These are phyloP conservation scores for Geotrichum aggregatum DNA, from an alignment of 1,139 yeast species.

Conservation along the genomic window DNA sequence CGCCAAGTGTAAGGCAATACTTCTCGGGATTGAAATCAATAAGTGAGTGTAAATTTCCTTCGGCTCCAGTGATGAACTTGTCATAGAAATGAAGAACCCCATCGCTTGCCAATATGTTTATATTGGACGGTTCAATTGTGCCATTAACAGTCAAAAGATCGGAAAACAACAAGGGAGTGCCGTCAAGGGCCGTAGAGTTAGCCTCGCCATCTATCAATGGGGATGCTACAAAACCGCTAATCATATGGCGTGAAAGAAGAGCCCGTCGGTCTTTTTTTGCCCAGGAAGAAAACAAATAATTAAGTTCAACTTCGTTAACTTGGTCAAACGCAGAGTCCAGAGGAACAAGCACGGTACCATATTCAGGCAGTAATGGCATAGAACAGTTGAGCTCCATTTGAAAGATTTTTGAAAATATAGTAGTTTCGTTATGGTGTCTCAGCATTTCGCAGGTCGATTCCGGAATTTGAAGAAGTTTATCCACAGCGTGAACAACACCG, in stretches of 20 bases:
- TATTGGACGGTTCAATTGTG: constrained; percentile 34
- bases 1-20: constrained; percentile 66
- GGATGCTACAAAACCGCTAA: constrained; percentile 27
- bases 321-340: constrained; percentile 40
- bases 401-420: constrained; percentile 29
- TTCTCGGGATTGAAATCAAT: constrained; percentile 60
- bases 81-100: constrained; percentile 62
- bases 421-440: constrained; percentile 27
- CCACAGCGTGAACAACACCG: constrained; percentile 72
- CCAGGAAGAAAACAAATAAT: constrained; percentile 43
- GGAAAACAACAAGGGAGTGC: constrained; percentile 26
- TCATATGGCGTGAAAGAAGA: constrained; percentile 40
- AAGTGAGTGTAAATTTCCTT: constrained; percentile 18
- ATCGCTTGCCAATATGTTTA: constrained; percentile 51
- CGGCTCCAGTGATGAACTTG: constrained; percentile 28
- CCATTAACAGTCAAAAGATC: constrained; percentile 27
- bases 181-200: constrained; percentile 28
- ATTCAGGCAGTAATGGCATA: constrained; percentile 18
- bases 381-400: constrained; percentile 28
- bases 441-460: constrained; percentile 45
- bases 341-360: constrained; percentile 46
- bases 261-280: constrained; percentile 40
- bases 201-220: constrained; percentile 35
- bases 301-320: constrained; percentile 45
- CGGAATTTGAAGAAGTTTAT: constrained; percentile 47